Percentiles rank a stretch among this genome's conserved stretches.
Conservation (phyloP, 2,329 filamentous ascomycete species). For the Aspergillus awamori region DNA sequence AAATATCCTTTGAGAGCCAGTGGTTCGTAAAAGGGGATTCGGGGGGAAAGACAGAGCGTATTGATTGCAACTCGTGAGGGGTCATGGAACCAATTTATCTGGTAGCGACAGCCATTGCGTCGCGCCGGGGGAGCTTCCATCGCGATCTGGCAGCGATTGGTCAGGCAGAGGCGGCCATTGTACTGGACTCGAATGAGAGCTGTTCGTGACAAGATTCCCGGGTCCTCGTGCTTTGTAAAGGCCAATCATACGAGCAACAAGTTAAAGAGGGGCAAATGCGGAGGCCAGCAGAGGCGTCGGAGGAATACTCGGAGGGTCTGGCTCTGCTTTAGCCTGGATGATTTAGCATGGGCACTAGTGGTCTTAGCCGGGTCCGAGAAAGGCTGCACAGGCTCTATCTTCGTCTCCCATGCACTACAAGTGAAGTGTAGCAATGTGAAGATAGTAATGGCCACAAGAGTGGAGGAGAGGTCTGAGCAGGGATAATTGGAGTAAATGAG, state of each 20-base stretch:
- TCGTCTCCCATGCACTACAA: neutral
- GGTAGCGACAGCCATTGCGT: neutral
- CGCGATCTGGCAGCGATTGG: neutral
- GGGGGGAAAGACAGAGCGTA: neutral
- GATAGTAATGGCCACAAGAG: no score
- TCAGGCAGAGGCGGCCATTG: no score
- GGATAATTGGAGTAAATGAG: no score
- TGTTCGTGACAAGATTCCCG: neutral
- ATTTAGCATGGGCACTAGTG: neutral
- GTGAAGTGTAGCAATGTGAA: neutral
- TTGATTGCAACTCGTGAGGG: neutral
- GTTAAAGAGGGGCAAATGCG: neutral
- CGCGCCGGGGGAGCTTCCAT: neutral
- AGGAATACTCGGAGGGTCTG: conserved; percentile 26
- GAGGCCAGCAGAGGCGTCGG: conserved; percentile 14
- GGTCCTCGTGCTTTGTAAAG: neutral
- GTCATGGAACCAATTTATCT: conserved; percentile 9
- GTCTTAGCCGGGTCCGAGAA: neutral
- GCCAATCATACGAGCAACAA: conserved; percentile 5
- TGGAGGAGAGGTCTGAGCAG: no score
- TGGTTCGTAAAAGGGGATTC: neutral
- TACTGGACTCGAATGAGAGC: neutral
- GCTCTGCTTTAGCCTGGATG: conserved; percentile 4
- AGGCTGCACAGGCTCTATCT: neutral
- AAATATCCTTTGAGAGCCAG: neutral